Evolutionary conservation across 2,329 filamentous ascomycete genomes (phyloP).

Genomic region (Polytolypa hystricis): DNA sequence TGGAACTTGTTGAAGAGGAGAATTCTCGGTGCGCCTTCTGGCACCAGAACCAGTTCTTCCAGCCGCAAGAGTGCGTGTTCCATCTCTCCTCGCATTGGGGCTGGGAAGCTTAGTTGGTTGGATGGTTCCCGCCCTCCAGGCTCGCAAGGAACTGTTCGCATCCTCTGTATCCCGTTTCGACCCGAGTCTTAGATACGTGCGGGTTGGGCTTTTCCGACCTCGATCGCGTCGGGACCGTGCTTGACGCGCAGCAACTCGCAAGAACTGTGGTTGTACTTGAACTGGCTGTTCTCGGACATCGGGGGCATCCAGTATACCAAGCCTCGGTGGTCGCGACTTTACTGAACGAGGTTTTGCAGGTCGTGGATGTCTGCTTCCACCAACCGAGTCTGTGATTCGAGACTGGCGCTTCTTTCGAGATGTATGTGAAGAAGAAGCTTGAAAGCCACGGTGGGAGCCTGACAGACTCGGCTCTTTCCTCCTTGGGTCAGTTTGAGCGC

Average conservation of each 20-base stretch:
- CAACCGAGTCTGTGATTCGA: slow-evolving; percentile 25
- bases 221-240: slow-evolving; percentile 37
- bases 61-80: no score
- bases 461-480: slow-evolving; percentile 5
- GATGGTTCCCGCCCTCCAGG: slow-evolving; percentile 42
- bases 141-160: slow-evolving; percentile 37
- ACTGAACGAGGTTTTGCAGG: slow-evolving; percentile 16
- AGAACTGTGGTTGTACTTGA: slow-evolving; percentile 39
- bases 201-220: slow-evolving; percentile 41
- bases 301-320: slow-evolving; percentile 44
- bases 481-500: slow-evolving; percentile 10
- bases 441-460: not conserved
- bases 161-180: slow-evolving; percentile 45
- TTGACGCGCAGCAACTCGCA: slow-evolving; percentile 44
- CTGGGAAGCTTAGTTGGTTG: slow-evolving; percentile 17
- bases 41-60: no score
- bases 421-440: slow-evolving; percentile 10
- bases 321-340: slow-evolving; percentile 16
- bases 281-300: slow-evolving; percentile 20
- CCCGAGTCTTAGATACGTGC: slow-evolving; percentile 43
- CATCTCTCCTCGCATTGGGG: slow-evolving; percentile 12
- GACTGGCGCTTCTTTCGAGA: slow-evolving; percentile 23
- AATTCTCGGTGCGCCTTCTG: no score
- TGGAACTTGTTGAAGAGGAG: no score
- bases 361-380: slow-evolving; percentile 10